Evolutionary conservation across 345 rosid species (phyloP), one percentile per base, ranked within the genome.

Genomic region (Eucalyptus melliodora): DNA sequence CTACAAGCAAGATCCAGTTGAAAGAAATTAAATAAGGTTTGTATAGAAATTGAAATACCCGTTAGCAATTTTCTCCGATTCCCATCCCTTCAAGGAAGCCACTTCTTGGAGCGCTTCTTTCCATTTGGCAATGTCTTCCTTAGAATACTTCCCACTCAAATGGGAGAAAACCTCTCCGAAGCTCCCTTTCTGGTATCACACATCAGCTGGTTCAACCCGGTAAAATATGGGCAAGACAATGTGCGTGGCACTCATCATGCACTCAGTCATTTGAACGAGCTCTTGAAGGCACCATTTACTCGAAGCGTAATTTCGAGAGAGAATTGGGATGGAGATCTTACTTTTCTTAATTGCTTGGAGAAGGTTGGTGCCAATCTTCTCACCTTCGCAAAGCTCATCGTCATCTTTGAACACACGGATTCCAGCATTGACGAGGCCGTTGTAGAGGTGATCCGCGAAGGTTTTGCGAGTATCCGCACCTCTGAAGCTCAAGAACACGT

Each of bases 61-160:
- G 6, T 67, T 0, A 15, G 77, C 77, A n/a, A 9, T 16, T 67
- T 0, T 67, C 10, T 67, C 10, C 6, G 40, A 67, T n/a, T 15
- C 77, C 1, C 1, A 67, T 14, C 77, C 77, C 40, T n/a, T 67
- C 0, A 67, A 15, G 3, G 40, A 67, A 31, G 11, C 40, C 77
- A 67, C 77, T n/a, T 67, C 19, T 4, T n/a, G 40, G 77, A 67
- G 77, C 0, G 77, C 40, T 16, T 31, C 1, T 67, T n/a, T 67
- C 40, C 77, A 67, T 16, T n/a, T 16, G 21, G 23, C 40, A 8
- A 67, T 1, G 15, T n/a, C 77, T 67, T 67, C 77, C 34, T 67
- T 0, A 15, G 17, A 8, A n/a, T n/a, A 67, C 77, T 67, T 67
- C 77, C 21, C 21, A 7, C 77, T n/a, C 0, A 31, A 67, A 67